Evolutionary conservation across 148 eudicot species (phyloP).

Genomic region (Amaranthus palmeri): DNA sequence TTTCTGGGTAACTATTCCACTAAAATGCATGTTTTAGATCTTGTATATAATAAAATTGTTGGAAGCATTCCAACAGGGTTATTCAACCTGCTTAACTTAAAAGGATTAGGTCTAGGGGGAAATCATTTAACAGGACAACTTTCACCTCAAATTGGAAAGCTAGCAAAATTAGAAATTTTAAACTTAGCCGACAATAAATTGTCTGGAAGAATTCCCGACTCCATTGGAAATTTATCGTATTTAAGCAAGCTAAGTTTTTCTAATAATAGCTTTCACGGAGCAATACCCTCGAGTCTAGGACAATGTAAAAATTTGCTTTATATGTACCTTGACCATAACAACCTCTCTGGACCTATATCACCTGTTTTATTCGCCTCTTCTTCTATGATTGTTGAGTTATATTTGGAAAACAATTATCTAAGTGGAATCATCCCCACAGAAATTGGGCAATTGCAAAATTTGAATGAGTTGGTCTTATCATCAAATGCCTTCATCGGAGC

Average conservation of each 20-base stretch:
- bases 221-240: slow-evolving; percentile 28
- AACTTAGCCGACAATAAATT: background rate
- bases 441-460: slow-evolving; percentile 18
- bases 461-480: slow-evolving; percentile 21
- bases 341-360: slow-evolving; percentile 28
- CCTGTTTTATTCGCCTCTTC: slow-evolving; percentile 14
- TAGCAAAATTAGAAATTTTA: background rate
- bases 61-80: slow-evolving; percentile 23
- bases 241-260: slow-evolving; percentile 10
- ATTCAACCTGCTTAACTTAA: slow-evolving; percentile 19
- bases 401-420: slow-evolving; percentile 19
- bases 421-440: slow-evolving; percentile 30
- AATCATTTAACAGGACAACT: slow-evolving; percentile 23
- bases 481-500: slow-evolving; percentile 29
- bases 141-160: slow-evolving; percentile 16
- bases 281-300: slow-evolving; percentile 32
- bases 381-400: slow-evolving; percentile 7
- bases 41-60: slow-evolving; percentile 4
- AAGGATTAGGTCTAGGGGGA: background rate
- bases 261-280: slow-evolving; percentile 23
- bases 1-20: slow-evolving; percentile 20
- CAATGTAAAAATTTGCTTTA: slow-evolving; percentile 18
- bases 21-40: background rate
- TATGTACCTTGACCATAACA: slow-evolving; percentile 20
- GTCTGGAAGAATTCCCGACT: slow-evolving; percentile 25